A percentile compares a stretch with the other conserved stretches of the same genome.
Evolutionary conservation across 148 eudicot genomes (phyloP).

Genomic region (Suaeda aralocaspica): DNA sequence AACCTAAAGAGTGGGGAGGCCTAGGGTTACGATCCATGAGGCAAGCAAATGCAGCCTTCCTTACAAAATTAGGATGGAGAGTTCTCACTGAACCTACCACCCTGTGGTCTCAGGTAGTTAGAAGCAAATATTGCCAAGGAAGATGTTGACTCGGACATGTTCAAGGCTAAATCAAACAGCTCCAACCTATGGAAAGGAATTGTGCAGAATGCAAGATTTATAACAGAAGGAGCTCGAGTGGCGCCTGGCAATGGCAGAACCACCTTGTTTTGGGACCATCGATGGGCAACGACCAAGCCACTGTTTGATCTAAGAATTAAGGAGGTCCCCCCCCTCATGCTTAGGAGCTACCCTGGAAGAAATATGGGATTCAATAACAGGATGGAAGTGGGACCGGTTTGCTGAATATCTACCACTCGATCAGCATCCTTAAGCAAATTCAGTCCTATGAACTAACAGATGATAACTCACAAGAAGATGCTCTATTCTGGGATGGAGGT

Average conservation of each 20-base stretch:
- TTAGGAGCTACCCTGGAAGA: background rate
- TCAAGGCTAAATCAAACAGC: background rate
- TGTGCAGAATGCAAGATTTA: background rate
- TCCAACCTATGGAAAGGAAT: background rate
- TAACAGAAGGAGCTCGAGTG: background rate
- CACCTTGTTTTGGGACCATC: background rate
- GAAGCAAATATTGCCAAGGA: background rate
- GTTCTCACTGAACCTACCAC: background rate
- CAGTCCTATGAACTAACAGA: background rate
- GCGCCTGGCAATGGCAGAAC: background rate
- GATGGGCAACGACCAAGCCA: background rate
- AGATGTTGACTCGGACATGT: background rate
- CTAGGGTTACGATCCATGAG: background rate
- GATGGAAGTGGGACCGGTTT: background rate
- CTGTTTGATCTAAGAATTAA: background rate
- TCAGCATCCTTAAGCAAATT: background rate
- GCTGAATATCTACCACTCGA: background rate
- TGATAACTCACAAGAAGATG: background rate
- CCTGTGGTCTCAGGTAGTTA: background rate
- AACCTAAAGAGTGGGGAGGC: background rate
- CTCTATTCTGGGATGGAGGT: background rate
- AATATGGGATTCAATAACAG: background rate
- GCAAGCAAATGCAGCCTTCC: background rate
- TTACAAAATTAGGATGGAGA: background rate
- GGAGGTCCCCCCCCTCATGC: background rate